Base-by-base conservation (phyloP, 345 rosid genomes). In the Draba incana region DNA sequence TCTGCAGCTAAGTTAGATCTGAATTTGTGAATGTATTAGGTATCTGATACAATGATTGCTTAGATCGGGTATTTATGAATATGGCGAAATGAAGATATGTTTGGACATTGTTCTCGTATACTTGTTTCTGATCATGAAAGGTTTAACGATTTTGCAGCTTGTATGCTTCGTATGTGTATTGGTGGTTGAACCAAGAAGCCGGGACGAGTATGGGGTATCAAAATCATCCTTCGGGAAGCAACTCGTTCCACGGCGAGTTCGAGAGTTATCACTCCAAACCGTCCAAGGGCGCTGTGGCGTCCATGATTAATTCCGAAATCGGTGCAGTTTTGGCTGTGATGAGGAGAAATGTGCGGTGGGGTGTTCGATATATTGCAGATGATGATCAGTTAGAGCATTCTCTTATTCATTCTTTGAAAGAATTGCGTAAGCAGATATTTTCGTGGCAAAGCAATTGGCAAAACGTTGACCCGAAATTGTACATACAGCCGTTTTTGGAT, bases 341-440 rank as follows among this genome's bases (percentile, higher is more conserved):
- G 88, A 80, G 92, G 71, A 86, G 95, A 76, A 88, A 88, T 64
- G 89, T 83, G 8, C 75, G 92, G 56, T 86, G 95, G 95, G 89
- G 89, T 43, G 80, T 77, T 10, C 86, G 77, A 5, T 84, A 83
- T 73, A 66, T 71, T 64, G 58, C 80, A 8, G 89, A 78, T 63
- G 92, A 84, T 70, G 89, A 84, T 72, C 92, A 83, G 69, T 70
- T 88, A 46, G 92, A 88, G 74, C 95, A 88, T 75, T 63, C 88
- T 62, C 82, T 86, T 39, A 88, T 86, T 52, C 89, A 84, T 57
- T 84, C 95, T 13, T 81, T 86, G 71, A 88, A 86, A 76, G 84
- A 75, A 73, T 65, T 88, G 70, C 81, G 92, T 63, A 86, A 83
- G 37, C 82, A 82, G 59, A 84, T 88, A 4, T 86, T 86, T 53